Percentiles rank a stretch among this genome's conserved stretches.
Conservation (phyloP, 2,329 filamentous ascomycete genomes). For the Emergomyces orientalis region DNA sequence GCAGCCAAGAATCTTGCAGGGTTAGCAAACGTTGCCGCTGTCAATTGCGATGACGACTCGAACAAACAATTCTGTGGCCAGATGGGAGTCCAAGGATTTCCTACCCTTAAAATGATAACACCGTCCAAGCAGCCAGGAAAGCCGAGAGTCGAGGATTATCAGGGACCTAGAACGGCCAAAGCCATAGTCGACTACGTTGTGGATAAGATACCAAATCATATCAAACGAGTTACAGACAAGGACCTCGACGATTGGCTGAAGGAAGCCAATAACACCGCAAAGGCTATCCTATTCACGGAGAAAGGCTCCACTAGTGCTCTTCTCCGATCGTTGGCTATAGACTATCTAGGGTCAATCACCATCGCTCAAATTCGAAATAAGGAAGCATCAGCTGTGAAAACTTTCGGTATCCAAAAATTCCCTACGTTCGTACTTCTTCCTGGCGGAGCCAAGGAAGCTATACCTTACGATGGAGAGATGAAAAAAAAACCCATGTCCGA, state of each 20-base stretch:
- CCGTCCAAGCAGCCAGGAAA: constrained; percentile 72
- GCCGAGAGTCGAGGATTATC: constrained; percentile 82
- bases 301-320: constrained; percentile 82
- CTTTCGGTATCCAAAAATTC: constrained; percentile 67
- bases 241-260: constrained; percentile 65
- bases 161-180: constrained; percentile 72
- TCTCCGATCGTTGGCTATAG: constrained; percentile 75
- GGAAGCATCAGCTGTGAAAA: constrained; percentile 60
- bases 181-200: constrained; percentile 78
- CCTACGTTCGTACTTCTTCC: constrained; percentile 75
- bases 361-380: constrained; percentile 79
- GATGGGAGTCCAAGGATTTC: constrained; percentile 89
- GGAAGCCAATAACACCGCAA: constrained; percentile 58
- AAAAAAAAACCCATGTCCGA: constrained; percentile 73
- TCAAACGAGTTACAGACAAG: constrained; percentile 70
- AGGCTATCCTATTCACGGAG: constrained; percentile 85
- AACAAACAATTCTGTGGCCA: constrained; percentile 81
- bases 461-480: constrained; percentile 71
- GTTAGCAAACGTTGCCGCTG: constrained; percentile 83
- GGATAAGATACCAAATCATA: constrained; percentile 84
- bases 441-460: constrained; percentile 55
- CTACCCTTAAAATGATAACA: constrained; percentile 85
- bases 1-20: constrained; percentile 82
- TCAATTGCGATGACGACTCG: constrained; percentile 87
- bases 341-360: constrained; percentile 71